phyloP scores from a whole-genome alignment of 2,329 filamentous ascomycete species.

The Stachybotrys echinatus region DNA sequence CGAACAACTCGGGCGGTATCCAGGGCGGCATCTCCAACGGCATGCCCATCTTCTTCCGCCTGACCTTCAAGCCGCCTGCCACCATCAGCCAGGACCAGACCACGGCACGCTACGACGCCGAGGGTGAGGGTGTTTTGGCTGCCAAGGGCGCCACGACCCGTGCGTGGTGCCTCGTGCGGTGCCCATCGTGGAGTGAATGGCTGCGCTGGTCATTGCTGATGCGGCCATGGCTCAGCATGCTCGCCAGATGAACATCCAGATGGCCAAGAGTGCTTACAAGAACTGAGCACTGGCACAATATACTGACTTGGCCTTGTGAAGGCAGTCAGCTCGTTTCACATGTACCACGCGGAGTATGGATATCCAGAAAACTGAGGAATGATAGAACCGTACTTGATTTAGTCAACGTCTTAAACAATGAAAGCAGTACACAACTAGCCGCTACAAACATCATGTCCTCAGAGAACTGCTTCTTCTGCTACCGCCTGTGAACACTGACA shows the following conservation, averaged over 20 bases:
- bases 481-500: no score
- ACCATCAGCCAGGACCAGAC: slow-evolving; percentile 87
- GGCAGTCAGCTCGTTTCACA: not conserved
- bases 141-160: slow-evolving; percentile 95
- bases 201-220: slow-evolving; percentile 81
- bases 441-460: no score
- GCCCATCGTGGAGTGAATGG: slow-evolving; percentile 88
- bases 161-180: slow-evolving; percentile 87
- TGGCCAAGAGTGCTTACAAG: not conserved
- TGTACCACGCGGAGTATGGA: not conserved
- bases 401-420: not conserved
- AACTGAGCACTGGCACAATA: not conserved
- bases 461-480: no score
- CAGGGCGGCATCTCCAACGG: slow-evolving; percentile 96
- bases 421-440: no score
- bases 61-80: slow-evolving; percentile 94
- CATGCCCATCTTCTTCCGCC: slow-evolving; percentile 87
- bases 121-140: slow-evolving; percentile 66
- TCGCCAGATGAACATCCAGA: no score
- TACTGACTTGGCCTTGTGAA: not conserved
- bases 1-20: slow-evolving; percentile 92
- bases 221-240: slow-evolving; percentile 67
- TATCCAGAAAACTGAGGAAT: not conserved
- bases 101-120: slow-evolving; percentile 74
- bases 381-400: not conserved